These are phyloP conservation scores for Penicillium sp. DNA, from an alignment of 2,329 filamentous ascomycete genomes.

Conservation along the genomic window DNA sequence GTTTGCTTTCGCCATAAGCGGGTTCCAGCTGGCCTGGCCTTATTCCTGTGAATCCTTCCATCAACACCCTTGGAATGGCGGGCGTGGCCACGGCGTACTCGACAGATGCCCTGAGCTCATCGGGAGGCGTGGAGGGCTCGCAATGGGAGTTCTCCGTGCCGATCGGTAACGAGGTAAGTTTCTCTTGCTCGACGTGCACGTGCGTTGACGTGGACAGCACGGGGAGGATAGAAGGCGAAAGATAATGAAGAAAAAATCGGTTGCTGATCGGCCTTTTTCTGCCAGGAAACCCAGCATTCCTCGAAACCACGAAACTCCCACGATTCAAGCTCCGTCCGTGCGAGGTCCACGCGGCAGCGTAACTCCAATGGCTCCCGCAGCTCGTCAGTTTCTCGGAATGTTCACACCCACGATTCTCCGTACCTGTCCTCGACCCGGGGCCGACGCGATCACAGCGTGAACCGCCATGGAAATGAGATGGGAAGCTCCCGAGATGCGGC, in stretches of 20 bases:
- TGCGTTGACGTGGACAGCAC: background rate
- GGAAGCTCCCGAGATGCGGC: conserved; percentile 36
- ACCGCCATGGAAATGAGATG: conserved; percentile 40
- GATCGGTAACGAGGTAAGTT: conserved; percentile 37
- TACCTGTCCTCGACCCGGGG: conserved; percentile 31
- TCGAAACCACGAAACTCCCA: conserved; percentile 38
- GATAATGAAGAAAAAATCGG: conserved; percentile 1
- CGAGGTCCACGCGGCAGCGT: conserved; percentile 31
- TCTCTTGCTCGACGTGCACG: conserved; percentile 1
- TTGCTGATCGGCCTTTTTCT: conserved; percentile 18
- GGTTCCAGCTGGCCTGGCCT: conserved; percentile 39
- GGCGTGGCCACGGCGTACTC: conserved; percentile 42
- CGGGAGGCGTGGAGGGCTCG: conserved; percentile 32
- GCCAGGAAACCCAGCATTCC: conserved; percentile 27
- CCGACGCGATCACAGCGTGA: conserved; percentile 34
- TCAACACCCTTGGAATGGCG: conserved; percentile 35
- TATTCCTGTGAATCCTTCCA: conserved; percentile 11
- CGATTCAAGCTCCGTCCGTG: conserved; percentile 33
- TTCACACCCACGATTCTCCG: conserved; percentile 29
- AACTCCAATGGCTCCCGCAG: conserved; percentile 40
- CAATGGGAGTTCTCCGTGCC: conserved; percentile 43
- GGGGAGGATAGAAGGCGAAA: conserved; percentile 1
- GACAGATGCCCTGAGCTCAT: conserved; percentile 40
- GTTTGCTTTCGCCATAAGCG: conserved; percentile 14
- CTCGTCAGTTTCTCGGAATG: conserved; percentile 37